These are phyloP conservation scores for Sporodiniella umbellata DNA, from an alignment of 371 early-diverging fungal genomes.

Conservation along the genomic window DNA sequence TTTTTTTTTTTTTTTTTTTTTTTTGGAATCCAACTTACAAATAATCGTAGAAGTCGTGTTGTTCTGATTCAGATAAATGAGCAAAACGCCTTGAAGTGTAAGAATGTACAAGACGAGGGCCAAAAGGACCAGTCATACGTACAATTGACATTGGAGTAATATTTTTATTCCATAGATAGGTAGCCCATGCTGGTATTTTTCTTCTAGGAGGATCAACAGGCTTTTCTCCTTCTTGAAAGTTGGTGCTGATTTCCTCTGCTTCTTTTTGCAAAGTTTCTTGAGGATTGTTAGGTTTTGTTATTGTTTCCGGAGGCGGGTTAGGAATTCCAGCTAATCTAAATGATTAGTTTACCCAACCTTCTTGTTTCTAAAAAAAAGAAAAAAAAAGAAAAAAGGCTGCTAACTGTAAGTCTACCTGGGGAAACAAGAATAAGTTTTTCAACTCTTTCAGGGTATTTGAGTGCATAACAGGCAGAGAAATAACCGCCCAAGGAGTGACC, in stretches of 20 bases:
- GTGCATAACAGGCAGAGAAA: conserved; percentile 80
- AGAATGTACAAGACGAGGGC: conserved; percentile 64
- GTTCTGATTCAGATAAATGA: conserved; percentile 63
- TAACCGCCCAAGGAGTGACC: conserved; percentile 92
- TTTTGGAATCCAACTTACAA: conserved; percentile 35
- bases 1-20: too few relatives aligned
- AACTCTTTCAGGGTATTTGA: conserved; percentile 86
- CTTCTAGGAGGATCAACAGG: conserved; percentile 21
- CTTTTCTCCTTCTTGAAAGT: conserved; percentile 29
- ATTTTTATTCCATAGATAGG: conserved; percentile 72
- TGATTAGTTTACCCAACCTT: not conserved
- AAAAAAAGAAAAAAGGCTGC: too few relatives aligned
- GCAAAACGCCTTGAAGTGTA: conserved; percentile 73
- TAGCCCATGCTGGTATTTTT: conserved; percentile 43
- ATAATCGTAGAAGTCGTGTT: conserved; percentile 55
- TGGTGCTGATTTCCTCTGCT: conserved; percentile 26
- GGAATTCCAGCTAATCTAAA: conserved; percentile 52
- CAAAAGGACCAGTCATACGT: conserved; percentile 74
- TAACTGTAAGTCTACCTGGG: too few relatives aligned
- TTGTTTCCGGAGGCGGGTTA: conserved; percentile 36
- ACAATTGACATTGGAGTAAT: conserved; percentile 83
- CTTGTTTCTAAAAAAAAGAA: too few relatives aligned
- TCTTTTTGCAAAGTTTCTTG: conserved; percentile 31
- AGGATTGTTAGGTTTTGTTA: conserved; percentile 20
- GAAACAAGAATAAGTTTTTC: conserved; percentile 87